Conservation (phyloP, 1,284 basidiomycete genomes). For the Hymenochaete sp. region DNA sequence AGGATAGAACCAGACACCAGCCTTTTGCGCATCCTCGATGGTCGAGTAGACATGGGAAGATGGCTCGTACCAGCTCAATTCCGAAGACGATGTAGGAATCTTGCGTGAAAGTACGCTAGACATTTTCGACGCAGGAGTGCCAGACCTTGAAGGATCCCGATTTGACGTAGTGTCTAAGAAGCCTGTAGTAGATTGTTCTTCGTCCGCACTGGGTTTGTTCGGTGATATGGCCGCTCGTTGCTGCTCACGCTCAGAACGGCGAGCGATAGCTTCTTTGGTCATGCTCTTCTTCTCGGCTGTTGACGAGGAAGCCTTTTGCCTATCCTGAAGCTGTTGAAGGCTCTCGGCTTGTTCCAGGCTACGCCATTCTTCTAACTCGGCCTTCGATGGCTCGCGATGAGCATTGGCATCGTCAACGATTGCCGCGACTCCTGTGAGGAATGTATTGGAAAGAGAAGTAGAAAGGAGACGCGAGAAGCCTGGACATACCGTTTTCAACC, state of each 20-base stretch:
- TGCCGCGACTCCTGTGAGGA: constrained; percentile 56
- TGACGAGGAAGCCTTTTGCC: constrained; percentile 37
- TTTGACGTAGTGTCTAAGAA: too few species aligned
- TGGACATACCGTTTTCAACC: constrained; percentile 58
- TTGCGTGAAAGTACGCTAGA: too few species aligned
- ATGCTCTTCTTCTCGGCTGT: constrained; percentile 37
- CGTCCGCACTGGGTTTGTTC: constrained; percentile 19
- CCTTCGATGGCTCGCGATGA: constrained; percentile 47
- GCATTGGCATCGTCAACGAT: constrained; percentile 68
- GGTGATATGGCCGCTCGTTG: constrained; percentile 35
- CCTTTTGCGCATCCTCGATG: constrained; percentile 51
- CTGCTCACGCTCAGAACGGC: constrained; percentile 63
- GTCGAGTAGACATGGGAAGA: constrained; percentile 38
- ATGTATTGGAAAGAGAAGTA: constrained; percentile 1
- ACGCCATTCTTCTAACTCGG: constrained; percentile 51
- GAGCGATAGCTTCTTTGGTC: constrained; percentile 55
- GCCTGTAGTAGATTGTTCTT: too few species aligned
- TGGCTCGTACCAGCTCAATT: constrained; percentile 54
- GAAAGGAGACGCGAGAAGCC: background rate
- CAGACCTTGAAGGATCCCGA: too few species aligned
- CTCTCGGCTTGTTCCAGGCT: constrained; percentile 36
- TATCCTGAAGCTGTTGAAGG: constrained; percentile 38
- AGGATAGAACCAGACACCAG: constrained; percentile 76
- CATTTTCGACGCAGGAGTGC: too few species aligned
- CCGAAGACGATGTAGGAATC: constrained; percentile 53